Base-by-base conservation (phyloP, 2,329 filamentous ascomycete genomes). In the Cryphonectria parasitica region DNA sequence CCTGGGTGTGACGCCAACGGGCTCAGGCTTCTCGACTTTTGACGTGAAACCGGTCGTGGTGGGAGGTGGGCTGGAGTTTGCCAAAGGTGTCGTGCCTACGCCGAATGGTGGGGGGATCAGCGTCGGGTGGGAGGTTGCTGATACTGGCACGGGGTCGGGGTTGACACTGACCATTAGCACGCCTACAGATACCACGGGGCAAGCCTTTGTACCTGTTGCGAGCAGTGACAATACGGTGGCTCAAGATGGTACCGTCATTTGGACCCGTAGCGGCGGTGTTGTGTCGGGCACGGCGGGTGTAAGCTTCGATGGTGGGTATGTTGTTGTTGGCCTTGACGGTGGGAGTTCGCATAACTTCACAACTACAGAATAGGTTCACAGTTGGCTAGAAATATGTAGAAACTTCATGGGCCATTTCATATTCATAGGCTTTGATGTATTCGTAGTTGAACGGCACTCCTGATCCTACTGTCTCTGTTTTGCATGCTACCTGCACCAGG, bases 1-100 rank as follows among this genome's bases (percentile, higher is more conserved):
- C 1, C 78, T 87, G 0, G 85, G 85, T 1, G 81, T 87, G 4
- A 79, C 73, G 63, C 85, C 85, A 0, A 77, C 78, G 7, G 77
- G 76, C 4, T 82, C 83, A 0, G 85, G 84, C 0, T 87, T 86
- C 71, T 66, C 70, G 19, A 75, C 76, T 1, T 87, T 82, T 80
- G 75, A 69, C 2, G 76, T 86, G 1, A 78, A 76, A 63, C 85
- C 84, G 0, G 67, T 79, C 1, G 73, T 77, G 7, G 76, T 77
- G 3, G 76, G 76, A 0, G 79, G 78, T 1, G 78, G 76, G 49
- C 67, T 85, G 22, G 76, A 73, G 1, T 86, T 84, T 83, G 83
- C 84, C 0, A 78, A 78, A 56, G 84, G 83, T 0, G 73, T 77
- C 0, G 82, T 86, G 19, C 81, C 81, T 0, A 85, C 84, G 3